A percentile compares a stretch with the other conserved stretches of the same genome.
Evolutionary conservation across 257 asterid species (phyloP).

Genomic region (Scutellaria minor): DNA sequence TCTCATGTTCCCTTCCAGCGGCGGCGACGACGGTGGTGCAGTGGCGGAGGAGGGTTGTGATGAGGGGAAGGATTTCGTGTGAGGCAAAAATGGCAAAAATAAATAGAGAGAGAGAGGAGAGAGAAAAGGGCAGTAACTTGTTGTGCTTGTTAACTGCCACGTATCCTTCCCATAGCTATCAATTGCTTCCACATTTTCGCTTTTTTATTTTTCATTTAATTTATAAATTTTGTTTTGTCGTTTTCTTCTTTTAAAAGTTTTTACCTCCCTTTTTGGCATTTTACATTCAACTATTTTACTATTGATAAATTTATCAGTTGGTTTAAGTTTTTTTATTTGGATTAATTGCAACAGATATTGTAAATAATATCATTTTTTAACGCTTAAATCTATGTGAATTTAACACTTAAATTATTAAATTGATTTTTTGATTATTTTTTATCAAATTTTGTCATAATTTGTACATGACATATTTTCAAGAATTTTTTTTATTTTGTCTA

Average conservation of each 20-base stretch:
- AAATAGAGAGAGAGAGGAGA: constrained; percentile 25
- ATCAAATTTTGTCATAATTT: too few species aligned
- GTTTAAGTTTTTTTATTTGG: neutral
- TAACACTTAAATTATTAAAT: neutral
- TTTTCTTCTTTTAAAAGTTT: constrained; percentile 30
- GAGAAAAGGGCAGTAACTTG: constrained; percentile 44
- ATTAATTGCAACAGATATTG: too few species aligned
- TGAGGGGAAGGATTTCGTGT: constrained; percentile 11
- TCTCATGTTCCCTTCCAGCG: constrained; percentile 46
- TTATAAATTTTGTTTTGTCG: constrained; percentile 39
- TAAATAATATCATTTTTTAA: too few species aligned
- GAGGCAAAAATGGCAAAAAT: constrained; percentile 33
- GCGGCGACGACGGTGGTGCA: constrained; percentile 30
- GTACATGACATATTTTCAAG: too few species aligned
- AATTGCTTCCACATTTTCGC: constrained; percentile 31
- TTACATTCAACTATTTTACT: constrained; percentile 29
- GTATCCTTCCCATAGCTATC: constrained; percentile 50
- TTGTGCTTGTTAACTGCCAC: constrained; percentile 69
- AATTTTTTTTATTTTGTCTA: too few species aligned
- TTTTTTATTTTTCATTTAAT: neutral
- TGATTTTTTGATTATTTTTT: too few species aligned
- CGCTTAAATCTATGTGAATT: too few species aligned
- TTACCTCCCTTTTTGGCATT: constrained; percentile 32
- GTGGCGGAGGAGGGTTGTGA: constrained; percentile 3
- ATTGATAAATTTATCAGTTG: too few species aligned